Base-by-base conservation (phyloP, 2,329 filamentous ascomycete species). In the Diaporthe ampelina region DNA sequence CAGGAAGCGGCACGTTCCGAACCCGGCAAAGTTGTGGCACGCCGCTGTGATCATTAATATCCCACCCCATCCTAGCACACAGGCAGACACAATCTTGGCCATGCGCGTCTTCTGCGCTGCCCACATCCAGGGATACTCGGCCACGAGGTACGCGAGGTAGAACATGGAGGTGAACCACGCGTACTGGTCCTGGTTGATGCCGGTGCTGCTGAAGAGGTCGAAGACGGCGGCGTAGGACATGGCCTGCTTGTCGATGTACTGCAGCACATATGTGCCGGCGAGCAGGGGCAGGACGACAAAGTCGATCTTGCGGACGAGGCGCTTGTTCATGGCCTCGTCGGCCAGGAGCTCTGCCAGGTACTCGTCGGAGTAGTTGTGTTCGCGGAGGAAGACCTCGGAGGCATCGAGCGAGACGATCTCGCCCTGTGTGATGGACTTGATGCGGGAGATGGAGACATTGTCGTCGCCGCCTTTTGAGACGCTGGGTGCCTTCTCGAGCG, bases 201-300 rank as follows among this genome's bases (percentile, higher is more conserved):
- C 81, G 0, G 88, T 88, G 29, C 85, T 84, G 17, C 81, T 80
- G 75, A 90, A 86, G 0, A 91, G 81, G 63, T 90, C 89, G 74
- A 90, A 90, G 0, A 91, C 87, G 2, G 88, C 88, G 0, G 86
- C 85, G 78, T 90, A 90, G 0, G 85, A 84, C 7, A 90, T 81
- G 0, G 88, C 86, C 75, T 87, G 85, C 80, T 91, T 91, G 79
- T 90, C 88, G 77, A 90, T 87, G 75, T 88, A 90, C 76, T 90
- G 88, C 8, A 90, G 81, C 3, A 87, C 80, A 63, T 86, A 89
- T 0, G 87, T 88, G 0, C 85, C 84, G 50, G 84, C 84, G 3
- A 91, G 84, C 8, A 90, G 81, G 0, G 89, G 89, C 75, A 90
- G 82, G 11, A 91, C 77, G 0, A 85, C 78, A 73, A 85, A 81